phyloP scores from a whole-genome alignment of 768 basidiomycete species.

The Psilocybe tampanensis region DNA sequence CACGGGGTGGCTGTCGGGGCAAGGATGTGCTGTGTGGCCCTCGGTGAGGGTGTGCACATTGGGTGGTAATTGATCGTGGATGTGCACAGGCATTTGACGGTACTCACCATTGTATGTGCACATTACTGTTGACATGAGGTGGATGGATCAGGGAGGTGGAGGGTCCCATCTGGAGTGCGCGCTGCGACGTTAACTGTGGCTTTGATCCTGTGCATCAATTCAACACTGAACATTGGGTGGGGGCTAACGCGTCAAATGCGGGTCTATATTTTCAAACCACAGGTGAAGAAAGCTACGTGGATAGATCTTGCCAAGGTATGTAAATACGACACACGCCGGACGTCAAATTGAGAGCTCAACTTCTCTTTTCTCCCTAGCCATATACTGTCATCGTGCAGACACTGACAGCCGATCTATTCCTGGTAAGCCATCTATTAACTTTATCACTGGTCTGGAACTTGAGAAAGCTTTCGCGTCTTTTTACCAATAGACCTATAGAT shows the following conservation, averaged over 20 bases:
- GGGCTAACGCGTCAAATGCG: constrained; percentile 7
- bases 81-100: too few relatives aligned
- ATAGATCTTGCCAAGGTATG: constrained; percentile 8
- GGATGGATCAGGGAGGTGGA: constrained; percentile 2
- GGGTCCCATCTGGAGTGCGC: constrained; percentile 3
- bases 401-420: constrained; percentile 6
- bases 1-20: too few relatives aligned
- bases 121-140: too few relatives aligned
- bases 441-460: not conserved
- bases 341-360: too few relatives aligned
- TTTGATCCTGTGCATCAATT: constrained; percentile 2
- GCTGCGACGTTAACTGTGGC: constrained; percentile 1
- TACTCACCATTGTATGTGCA: too few relatives aligned
- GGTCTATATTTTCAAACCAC: constrained; percentile 2
- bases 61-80: too few relatives aligned
- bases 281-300: constrained; percentile 2
- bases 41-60: too few relatives aligned
- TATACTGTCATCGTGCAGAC: constrained; percentile 7
- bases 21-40: too few relatives aligned
- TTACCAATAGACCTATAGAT: constrained; percentile 5
- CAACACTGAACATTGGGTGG: constrained; percentile 6
- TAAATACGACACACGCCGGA: too few relatives aligned
- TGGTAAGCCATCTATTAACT: not conserved
- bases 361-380: too few relatives aligned
- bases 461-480: not conserved